Conservation (phyloP, 2,329 filamentous ascomycete genomes). For the Penicillium sp. region DNA sequence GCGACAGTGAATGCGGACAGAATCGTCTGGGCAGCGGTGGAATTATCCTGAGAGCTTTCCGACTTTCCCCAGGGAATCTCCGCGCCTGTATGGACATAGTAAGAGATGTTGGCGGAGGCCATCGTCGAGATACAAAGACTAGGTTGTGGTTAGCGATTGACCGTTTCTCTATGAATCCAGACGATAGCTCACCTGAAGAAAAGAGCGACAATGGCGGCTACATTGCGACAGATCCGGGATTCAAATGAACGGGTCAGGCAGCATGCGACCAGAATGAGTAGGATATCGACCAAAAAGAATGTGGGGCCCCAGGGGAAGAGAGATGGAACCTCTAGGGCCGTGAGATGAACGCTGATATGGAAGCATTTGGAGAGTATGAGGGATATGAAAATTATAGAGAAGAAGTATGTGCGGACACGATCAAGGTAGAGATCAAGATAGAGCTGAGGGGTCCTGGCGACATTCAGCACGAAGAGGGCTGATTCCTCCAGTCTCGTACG, state of each 20-base stretch:
- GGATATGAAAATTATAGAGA: conserved; percentile 15
- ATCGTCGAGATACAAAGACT: conserved; percentile 16
- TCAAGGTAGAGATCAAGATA: conserved; percentile 9
- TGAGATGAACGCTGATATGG: conserved; percentile 9
- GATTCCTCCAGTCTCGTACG: background rate
- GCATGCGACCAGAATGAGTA: conserved; percentile 15
- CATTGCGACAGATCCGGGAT: conserved; percentile 2
- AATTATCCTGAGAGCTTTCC: conserved; percentile 10
- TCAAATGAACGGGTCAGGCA: conserved; percentile 9
- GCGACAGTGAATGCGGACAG: conserved; percentile 15
- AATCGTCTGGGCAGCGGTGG: conserved; percentile 8
- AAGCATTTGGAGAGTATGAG: conserved; percentile 14
- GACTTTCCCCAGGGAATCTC: conserved; percentile 25
- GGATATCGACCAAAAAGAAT: conserved; percentile 14
- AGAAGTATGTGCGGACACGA: conserved; percentile 9
- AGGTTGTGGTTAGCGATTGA: conserved; percentile 1
- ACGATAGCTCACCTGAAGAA: conserved; percentile 8
- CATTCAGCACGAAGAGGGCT: conserved; percentile 1
- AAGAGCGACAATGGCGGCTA: conserved; percentile 7
- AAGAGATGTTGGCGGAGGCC: conserved; percentile 21
- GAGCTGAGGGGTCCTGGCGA: conserved; percentile 11
- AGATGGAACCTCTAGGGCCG: background rate
- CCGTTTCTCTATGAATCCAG: background rate
- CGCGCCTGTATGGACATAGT: conserved; percentile 18
- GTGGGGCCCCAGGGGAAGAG: conserved; percentile 12